Percentiles rank a stretch among this genome's conserved stretches.
phyloP scores from a whole-genome alignment of 2,329 filamentous ascomycete species.

The Trichoderma endophyticum region DNA sequence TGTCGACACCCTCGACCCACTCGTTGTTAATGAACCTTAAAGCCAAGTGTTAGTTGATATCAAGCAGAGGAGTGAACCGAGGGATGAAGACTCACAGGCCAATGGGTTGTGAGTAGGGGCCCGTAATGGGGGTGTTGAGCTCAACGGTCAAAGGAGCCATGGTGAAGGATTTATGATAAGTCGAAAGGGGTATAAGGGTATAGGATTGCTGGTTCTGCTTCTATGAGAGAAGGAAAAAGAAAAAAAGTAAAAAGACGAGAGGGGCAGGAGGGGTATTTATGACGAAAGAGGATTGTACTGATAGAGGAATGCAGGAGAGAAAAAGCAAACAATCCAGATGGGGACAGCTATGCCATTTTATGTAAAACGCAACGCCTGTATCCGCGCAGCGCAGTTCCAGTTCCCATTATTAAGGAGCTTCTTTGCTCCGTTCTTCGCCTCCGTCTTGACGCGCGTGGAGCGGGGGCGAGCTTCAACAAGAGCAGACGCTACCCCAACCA shows the following conservation, averaged over 20 bases:
- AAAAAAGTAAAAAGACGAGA: not conserved
- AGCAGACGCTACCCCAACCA: not conserved
- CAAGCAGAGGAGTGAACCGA: not conserved
- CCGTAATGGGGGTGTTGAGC: conserved; percentile 66
- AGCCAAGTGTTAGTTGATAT: not conserved
- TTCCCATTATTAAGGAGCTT: conserved; percentile 9
- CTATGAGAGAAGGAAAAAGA: not conserved
- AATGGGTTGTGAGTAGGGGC: conserved; percentile 56
- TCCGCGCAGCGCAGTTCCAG: not conserved
- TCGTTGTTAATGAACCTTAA: conserved; percentile 83
- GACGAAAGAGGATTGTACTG: conserved; percentile 1
- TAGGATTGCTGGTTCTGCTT: not conserved
- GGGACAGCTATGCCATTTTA: conserved; percentile 8
- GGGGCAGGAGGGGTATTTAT: not conserved
- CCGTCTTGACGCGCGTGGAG: not conserved
- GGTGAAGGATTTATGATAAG: conserved; percentile 20
- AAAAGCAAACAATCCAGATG: not conserved
- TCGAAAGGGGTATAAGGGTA: not conserved
- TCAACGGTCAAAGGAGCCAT: conserved; percentile 52
- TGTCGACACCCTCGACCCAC: conserved; percentile 74
- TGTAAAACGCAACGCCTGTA: not conserved
- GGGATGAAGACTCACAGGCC: conserved; percentile 51
- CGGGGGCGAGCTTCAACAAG: conserved; percentile 3
- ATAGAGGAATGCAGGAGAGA: not conserved
- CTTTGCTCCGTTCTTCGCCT: not conserved